Base-by-base conservation (phyloP, 805 yeast genomes). In the Zygoascus tannicola region DNA sequence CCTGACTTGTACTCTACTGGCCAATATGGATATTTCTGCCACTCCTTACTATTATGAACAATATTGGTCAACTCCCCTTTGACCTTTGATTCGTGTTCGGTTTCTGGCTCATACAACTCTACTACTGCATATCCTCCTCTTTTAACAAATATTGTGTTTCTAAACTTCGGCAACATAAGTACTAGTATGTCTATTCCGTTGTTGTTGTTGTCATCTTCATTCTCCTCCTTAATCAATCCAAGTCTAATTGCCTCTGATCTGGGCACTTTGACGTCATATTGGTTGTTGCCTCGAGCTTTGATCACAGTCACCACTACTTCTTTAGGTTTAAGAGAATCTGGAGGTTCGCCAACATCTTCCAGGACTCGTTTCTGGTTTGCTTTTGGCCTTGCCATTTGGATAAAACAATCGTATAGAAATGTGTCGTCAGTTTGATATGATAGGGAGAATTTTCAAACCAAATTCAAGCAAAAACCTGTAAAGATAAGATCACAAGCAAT, bases 81-180 rank as follows among this genome's bases (percentile, higher is more conserved):
- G 18, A 61, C 51, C 28, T 57, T 59, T 14, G 35, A 42, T 20
- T 37, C 34, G 7, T 8, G 12, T 34, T 47, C 49, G 10, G 30
- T 39, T 8, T 33, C 32, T 3, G 50, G 49, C 1, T 51, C 43
- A 38, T 45, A 52, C 41, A 56, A 41, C 23, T 48, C 55, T 1
- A 58, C 54, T 5, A 64, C 50, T 2, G 57, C 64, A 23, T 51
- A 50, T 18, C 68, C 67, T 8, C 66, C 66, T 3, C 68, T 53
- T 26, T 56, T 55, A 21, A 64, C 57, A 48, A 63, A 64, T 34
- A 58, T 51, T 32, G 63, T 58, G 45, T 59, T 62, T 16, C 64
- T 50, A 43, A 64, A 56, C 45, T 55, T 54, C 20, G 63, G 62
- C 14, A 62, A 61, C 54, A 64, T 52, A 21, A 53, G 53, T 1